Base-by-base conservation (phyloP, 2,329 filamentous ascomycete species). In the Arachnomyces sp. region DNA sequence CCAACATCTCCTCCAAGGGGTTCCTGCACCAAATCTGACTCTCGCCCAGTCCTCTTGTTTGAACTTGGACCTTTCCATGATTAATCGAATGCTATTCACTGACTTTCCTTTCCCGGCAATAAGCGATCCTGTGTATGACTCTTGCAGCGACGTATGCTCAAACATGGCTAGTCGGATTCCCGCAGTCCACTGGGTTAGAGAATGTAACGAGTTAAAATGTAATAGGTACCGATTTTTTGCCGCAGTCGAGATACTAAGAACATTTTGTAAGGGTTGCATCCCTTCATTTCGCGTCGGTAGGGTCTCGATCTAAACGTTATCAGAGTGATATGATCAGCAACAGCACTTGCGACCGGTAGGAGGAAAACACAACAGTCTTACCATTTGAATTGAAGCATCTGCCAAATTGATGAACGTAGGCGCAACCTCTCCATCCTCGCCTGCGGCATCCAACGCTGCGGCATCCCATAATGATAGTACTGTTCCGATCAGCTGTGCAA, bases 301-400 rank as follows among this genome's bases (percentile, higher is more conserved):
- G 9, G 87, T 90, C 59, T 95, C 84, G 51, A 92, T 88, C 85
- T 90, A 46, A 55, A 44, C 63, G 6, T 65, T 61, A 9, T 5
- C 21, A 25, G 9, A 25, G 5, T 5, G 9, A 68, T 36, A 16
- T 25, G 21, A 12, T 39, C 39, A 49, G 62, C 46, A 57, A 45
- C 37, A 16, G 39, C 21, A 25, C 21, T 5, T 25, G 21, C 21
- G 21, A 25, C 21, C n/a, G n/a, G n/a, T 18, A 18, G 15, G 31
- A 21, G 33, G 17, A 32, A 36, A 30, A 28, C 28, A 28, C 31
- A 31, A 39, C 29, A 45, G 34, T 28, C 65, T 51, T 74, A 95
- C 92, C 88, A 96, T 95, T 65, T 94, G 95, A 53, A 98, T 88
- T 0, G 92, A 95, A 14, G 92, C 92, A 73, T 98, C 92, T 5